Percentiles rank a stretch among this genome's conserved stretches.
phyloP scores from a whole-genome alignment of 805 yeast genomes.

The Saccharomyces eubayanus region DNA sequence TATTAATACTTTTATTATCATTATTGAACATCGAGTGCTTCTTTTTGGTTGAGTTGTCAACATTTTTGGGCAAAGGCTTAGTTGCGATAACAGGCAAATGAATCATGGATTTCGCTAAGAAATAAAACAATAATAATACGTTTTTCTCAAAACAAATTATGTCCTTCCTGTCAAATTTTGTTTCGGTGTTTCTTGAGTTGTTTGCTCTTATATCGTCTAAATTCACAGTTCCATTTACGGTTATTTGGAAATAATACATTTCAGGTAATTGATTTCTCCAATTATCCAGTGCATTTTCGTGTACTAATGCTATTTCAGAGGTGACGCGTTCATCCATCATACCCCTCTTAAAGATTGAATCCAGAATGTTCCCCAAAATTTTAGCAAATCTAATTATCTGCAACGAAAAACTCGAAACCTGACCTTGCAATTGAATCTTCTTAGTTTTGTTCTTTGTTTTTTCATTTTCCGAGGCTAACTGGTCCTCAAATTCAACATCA shows the following conservation, averaged over 20 bases:
- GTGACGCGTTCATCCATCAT: conserved; percentile 28
- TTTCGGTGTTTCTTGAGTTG: background rate
- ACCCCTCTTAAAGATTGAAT: conserved; percentile 56
- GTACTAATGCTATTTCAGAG: conserved; percentile 27
- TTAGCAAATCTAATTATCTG: conserved; percentile 61
- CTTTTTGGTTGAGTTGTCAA: conserved; percentile 15
- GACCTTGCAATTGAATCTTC: conserved; percentile 56
- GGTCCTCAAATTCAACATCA: conserved; percentile 12
- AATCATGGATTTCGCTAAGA: conserved; percentile 53
- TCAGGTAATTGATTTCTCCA: conserved; percentile 71
- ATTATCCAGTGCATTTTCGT: conserved; percentile 63
- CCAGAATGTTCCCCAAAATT: conserved; percentile 65
- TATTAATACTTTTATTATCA: conserved; percentile 1
- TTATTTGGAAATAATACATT: conserved; percentile 54
- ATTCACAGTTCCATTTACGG: conserved; percentile 41
- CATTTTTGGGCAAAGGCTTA: conserved; percentile 27
- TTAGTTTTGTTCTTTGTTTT: conserved; percentile 38
- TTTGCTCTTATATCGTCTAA: conserved; percentile 13
- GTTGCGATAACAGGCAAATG: conserved; percentile 55
- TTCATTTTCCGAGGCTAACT: conserved; percentile 28
- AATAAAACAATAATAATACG: conserved; percentile 49
- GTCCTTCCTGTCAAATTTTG: conserved; percentile 11
- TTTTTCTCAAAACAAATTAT: conserved; percentile 36
- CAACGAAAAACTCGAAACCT: conserved; percentile 55
- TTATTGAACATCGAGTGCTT: background rate